Conservation (phyloP, 306 rosid species). For the Begonia loranthoides region DNA sequence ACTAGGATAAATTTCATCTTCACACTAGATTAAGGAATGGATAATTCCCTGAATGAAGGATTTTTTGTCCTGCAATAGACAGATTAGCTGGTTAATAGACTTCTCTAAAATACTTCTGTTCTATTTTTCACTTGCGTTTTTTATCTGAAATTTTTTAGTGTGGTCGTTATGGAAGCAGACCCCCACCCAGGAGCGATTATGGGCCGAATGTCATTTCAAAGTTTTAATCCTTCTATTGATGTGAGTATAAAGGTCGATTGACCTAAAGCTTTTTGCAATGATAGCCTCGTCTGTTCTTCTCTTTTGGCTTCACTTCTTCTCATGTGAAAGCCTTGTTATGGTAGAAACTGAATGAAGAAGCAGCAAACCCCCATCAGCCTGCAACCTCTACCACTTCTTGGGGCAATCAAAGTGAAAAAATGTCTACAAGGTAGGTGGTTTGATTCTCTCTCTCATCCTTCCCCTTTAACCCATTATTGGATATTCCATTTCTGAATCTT, state of each 20-base stretch:
- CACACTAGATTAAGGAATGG: too few relatives aligned
- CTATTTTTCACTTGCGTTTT: neutral
- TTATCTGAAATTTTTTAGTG: slow-evolving; percentile 26
- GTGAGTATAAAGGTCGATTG: slow-evolving; percentile 48
- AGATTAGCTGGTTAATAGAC: too few relatives aligned
- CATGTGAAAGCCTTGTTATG: slow-evolving; percentile 23
- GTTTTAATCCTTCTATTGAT: slow-evolving; percentile 80
- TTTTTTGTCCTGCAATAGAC: too few relatives aligned
- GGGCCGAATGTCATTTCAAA: slow-evolving; percentile 82
- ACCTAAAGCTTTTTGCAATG: slow-evolving; percentile 10
- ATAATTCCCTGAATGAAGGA: too few relatives aligned
- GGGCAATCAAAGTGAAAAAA: slow-evolving; percentile 30
- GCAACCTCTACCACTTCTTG: slow-evolving; percentile 26
- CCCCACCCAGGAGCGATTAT: slow-evolving; percentile 69
- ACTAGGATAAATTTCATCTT: too few relatives aligned
- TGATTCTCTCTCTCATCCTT: slow-evolving; percentile 1
- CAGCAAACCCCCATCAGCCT: slow-evolving; percentile 27
- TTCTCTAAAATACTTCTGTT: neutral
- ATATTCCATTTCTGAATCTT: neutral
- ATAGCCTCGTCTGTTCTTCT: slow-evolving; percentile 5
- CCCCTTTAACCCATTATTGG: neutral
- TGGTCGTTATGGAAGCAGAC: slow-evolving; percentile 79
- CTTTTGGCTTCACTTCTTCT: slow-evolving; percentile 13
- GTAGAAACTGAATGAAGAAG: slow-evolving; percentile 73
- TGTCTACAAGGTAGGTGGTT: slow-evolving; percentile 36